phyloP scores from a whole-genome alignment of 345 rosid species.

The Salix viminalis region DNA sequence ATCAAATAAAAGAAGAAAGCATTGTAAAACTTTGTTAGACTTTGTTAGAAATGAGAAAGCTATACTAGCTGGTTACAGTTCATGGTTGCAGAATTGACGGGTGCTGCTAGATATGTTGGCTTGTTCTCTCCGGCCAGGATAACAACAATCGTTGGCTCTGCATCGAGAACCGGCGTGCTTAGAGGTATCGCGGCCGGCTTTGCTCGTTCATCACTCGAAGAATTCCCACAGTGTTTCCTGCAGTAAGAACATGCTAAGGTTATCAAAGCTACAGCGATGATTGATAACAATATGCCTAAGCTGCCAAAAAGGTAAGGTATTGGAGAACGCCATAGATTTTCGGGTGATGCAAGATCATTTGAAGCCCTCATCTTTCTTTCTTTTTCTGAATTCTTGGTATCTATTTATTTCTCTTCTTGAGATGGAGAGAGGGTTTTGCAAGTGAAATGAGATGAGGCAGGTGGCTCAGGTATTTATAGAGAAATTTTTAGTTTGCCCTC shows the following conservation, averaged over 20 bases:
- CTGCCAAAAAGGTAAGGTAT: constrained; percentile 49
- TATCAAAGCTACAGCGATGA: constrained; percentile 36
- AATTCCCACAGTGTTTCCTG: constrained; percentile 5
- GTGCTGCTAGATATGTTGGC: constrained; percentile 51
- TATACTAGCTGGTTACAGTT: background rate
- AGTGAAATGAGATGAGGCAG: background rate
- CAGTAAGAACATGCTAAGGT: constrained; percentile 28
- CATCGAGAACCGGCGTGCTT: constrained; percentile 6
- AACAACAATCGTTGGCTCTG: constrained; percentile 41
- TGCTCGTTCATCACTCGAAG: background rate
- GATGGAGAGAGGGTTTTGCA: background rate
- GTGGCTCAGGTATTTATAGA: background rate
- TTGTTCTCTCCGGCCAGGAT: constrained; percentile 55
- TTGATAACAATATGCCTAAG: constrained; percentile 26
- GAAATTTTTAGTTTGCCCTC: no score
- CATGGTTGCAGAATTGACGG: constrained; percentile 9
- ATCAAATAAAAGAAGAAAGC: background rate
- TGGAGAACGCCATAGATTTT: constrained; percentile 40
- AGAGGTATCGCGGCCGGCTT: background rate
- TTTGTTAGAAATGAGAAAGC: background rate
- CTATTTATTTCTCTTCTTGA: background rate
- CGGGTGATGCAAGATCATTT: background rate
- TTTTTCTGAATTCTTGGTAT: background rate
- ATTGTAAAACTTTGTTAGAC: background rate
- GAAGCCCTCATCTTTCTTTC: background rate